Percentiles rank a stretch among this genome's conserved stretches.
Conservation (phyloP, 345 rosid genomes). For the Sisymbrium irio region DNA sequence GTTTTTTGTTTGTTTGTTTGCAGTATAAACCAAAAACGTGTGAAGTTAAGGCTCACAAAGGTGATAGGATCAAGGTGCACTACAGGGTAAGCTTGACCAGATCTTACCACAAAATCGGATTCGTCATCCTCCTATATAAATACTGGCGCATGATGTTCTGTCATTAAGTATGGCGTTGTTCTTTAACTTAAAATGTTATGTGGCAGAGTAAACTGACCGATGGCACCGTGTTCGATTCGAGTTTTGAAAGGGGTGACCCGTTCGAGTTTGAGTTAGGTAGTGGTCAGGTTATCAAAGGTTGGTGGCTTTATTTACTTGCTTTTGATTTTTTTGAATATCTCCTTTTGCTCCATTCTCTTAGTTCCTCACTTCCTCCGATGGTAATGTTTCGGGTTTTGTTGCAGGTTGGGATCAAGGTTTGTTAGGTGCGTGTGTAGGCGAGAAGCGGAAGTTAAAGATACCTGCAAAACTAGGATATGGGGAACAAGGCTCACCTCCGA, state of each 20-base stretch:
- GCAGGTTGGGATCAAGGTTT: slow-evolving; percentile 98
- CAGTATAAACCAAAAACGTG: slow-evolving; percentile 76
- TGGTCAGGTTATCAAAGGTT: slow-evolving; percentile 96
- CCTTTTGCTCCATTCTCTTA: not conserved
- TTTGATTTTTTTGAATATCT: too few relatives aligned
- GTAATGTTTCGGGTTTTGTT: not conserved
- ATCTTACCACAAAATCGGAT: not conserved
- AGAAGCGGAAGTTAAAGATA: slow-evolving; percentile 89
- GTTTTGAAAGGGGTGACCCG: slow-evolving; percentile 95
- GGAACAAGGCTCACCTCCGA: slow-evolving; percentile 88
- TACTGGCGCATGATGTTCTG: not conserved
- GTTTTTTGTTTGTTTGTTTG: not conserved
- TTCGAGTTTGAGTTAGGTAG: slow-evolving; percentile 87
- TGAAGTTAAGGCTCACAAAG: slow-evolving; percentile 84
- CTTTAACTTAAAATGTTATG: not conserved
- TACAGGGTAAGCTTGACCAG: slow-evolving; percentile 60
- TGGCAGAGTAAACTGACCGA: slow-evolving; percentile 88
- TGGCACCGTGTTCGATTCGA: slow-evolving; percentile 94
- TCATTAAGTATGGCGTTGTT: not conserved
- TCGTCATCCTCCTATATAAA: not conserved
- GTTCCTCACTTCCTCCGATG: not conserved
- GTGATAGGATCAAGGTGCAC: slow-evolving; percentile 82
- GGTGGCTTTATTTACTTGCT: too few relatives aligned
- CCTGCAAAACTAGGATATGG: slow-evolving; percentile 96
- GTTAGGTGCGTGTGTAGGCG: slow-evolving; percentile 81